Evolutionary conservation across 257 asterid species (phyloP), one percentile per base, ranked within the genome.

Genomic region (Schizonepeta tenuifolia): DNA sequence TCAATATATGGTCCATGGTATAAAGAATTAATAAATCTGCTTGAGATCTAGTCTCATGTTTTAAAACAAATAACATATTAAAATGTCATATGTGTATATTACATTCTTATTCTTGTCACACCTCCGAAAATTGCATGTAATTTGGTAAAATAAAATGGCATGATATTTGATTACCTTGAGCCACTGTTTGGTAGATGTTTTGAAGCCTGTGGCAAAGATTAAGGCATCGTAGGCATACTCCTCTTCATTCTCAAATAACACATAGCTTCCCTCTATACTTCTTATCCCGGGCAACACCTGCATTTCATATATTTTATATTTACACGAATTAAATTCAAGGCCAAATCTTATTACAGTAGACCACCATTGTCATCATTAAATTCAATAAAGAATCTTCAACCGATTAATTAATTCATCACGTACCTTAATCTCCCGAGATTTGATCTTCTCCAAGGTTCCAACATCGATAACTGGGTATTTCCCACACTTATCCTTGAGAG

Each of bases 181-280:
- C 98, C 97, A 92, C 0, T 79, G 54, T 35, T 77, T 59, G 36
- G 96, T 90, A 4, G 97, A 80, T 80, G 93, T 85, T 59, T 85
- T 87, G 75, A 90, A 90, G 1, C 98, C 98, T 2, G 97, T 93
- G 22, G 97, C 91, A 43, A 90, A 90, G 7, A 90, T 61, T 18
- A 90, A 78, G 5, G 66, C 91, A 49, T 90, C 96, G 65, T 83
- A 90, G 7, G 81, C 62, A 58, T 69, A 58, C 10, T 78, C 75
- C 14, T 77, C 77, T 33, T 75, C 89, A 62, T 86, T 84, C 75
- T 84, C 85, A 69, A 93, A 87, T 26, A 54, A 51, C n/a, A 81
- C 93, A 21, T 35, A 67, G 15, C 79, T 80, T 26, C 83, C 85
- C 46, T 64, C 68, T 5, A 90, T 18, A 58, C 82, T 73, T 51